A percentile compares a stretch with the other conserved stretches of the same genome.
These are phyloP conservation scores for Kokia cookei DNA, from an alignment of 441 rosid genomes.

Conservation along the genomic window DNA sequence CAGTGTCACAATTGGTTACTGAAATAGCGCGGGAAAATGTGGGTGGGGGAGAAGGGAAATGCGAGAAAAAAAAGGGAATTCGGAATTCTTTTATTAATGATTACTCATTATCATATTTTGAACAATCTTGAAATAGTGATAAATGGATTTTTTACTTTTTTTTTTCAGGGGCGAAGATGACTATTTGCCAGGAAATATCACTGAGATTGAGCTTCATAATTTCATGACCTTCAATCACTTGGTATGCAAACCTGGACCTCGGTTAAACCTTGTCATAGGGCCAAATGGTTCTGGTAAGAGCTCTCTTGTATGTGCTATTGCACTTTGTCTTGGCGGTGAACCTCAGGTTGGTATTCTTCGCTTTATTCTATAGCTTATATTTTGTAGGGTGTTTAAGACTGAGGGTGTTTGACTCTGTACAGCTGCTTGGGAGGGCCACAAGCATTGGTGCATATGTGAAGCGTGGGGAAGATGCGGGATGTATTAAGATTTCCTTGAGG, in stretches of 20 bases:
- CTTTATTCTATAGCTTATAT: slow-evolving; percentile 10
- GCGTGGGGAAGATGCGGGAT: slow-evolving; percentile 81
- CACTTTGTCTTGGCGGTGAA: slow-evolving; percentile 91
- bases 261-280: slow-evolving; percentile 89
- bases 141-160: slow-evolving; percentile 9
- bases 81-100: neutral
- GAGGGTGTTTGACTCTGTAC: slow-evolving; percentile 16
- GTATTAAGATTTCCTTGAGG: slow-evolving; percentile 67
- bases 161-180: slow-evolving; percentile 80
- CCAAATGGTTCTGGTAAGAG: slow-evolving; percentile 98
- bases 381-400: slow-evolving; percentile 1
- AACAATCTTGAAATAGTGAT: neutral
- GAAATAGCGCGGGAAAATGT: neutral
- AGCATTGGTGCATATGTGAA: slow-evolving; percentile 88
- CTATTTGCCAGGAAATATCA: slow-evolving; percentile 80
- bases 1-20: neutral
- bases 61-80: neutral
- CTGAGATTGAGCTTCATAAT: slow-evolving; percentile 78
- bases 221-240: slow-evolving; percentile 84
- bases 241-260: slow-evolving; percentile 80
- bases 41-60: neutral
- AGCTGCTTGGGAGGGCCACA: slow-evolving; percentile 94
- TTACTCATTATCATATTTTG: neutral
- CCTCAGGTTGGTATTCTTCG: slow-evolving; percentile 52
- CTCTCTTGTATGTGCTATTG: slow-evolving; percentile 95